Conservation (phyloP, 345 rosid genomes). For the Ceriops decandra region DNA sequence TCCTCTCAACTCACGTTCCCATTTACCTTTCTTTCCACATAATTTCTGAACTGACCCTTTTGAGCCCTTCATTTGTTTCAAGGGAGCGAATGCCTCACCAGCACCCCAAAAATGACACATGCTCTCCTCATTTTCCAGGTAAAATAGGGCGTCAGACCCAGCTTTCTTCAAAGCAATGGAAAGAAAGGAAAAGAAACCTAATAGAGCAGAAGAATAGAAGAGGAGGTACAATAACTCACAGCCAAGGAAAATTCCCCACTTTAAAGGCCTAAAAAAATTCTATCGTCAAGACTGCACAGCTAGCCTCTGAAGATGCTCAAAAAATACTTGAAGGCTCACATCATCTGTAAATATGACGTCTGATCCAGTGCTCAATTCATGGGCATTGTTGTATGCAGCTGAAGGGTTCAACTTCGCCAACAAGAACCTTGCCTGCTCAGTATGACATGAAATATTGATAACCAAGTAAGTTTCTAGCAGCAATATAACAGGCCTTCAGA, state of each 20-base stretch:
- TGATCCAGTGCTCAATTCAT: constrained; percentile 75
- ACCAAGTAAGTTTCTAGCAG: neutral
- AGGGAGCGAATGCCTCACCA: neutral
- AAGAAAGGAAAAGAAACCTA: constrained; percentile 20
- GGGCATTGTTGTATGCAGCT: constrained; percentile 72
- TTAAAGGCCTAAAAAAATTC: constrained; percentile 13
- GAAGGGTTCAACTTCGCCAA: constrained; percentile 97
- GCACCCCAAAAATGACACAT: constrained; percentile 22
- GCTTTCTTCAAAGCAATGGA: constrained; percentile 5
- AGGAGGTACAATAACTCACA: constrained; percentile 26
- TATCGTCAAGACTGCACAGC: constrained; percentile 84
- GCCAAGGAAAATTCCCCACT: constrained; percentile 14
- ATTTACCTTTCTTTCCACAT: neutral
- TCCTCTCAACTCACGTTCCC: neutral
- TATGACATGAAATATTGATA: constrained; percentile 3
- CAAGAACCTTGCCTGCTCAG: constrained; percentile 81
- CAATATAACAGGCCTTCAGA: neutral
- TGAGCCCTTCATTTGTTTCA: neutral
- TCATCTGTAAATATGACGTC: constrained; percentile 94
- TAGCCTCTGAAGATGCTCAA: constrained; percentile 92
- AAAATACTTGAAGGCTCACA: constrained; percentile 92
- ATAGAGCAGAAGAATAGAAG: constrained; percentile 14
- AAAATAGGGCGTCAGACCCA: constrained; percentile 15
- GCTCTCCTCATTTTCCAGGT: constrained; percentile 18
- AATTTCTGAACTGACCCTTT: neutral